Percentiles rank a stretch among this genome's conserved stretches.
These are phyloP conservation scores for Erythrophleum fordii DNA, from an alignment of 306 rosid species.

Conservation along the genomic window DNA sequence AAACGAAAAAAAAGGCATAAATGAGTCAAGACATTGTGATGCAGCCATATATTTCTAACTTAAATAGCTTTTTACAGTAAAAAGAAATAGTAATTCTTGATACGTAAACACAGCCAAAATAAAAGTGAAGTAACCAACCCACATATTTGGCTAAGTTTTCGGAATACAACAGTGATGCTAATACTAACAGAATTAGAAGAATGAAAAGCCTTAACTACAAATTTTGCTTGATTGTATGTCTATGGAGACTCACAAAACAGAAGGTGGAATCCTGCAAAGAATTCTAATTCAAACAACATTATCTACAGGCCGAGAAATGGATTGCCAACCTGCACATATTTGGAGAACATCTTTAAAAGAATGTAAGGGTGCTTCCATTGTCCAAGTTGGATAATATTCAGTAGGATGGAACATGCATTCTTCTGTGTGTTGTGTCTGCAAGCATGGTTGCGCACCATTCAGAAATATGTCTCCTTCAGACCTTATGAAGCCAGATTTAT, in stretches of 20 bases:
- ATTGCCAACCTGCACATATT: conserved; percentile 71
- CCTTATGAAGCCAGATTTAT: conserved; percentile 53
- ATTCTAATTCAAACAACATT: conserved; percentile 29
- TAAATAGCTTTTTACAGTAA: background rate
- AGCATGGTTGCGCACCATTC: conserved; percentile 56
- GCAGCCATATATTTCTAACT: background rate
- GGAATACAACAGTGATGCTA: background rate
- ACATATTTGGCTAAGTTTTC: background rate
- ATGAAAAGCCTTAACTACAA: background rate
- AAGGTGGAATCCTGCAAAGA: conserved; percentile 11
- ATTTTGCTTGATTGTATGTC: background rate
- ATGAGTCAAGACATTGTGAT: too few relatives aligned
- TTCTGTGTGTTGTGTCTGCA: conserved; percentile 32
- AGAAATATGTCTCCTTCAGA: conserved; percentile 69
- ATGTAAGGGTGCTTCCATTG: conserved; percentile 62
- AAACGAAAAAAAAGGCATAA: too few relatives aligned
- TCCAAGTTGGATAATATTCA: conserved; percentile 64
- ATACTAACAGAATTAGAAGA: background rate
- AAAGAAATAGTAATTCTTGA: background rate
- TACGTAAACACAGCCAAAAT: background rate
- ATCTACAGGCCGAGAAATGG: conserved; percentile 56
- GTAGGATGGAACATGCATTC: conserved; percentile 68
- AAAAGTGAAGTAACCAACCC: background rate
- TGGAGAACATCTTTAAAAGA: conserved; percentile 60
- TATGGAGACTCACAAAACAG: background rate